Base-by-base conservation (phyloP, 2,329 filamentous ascomycete genomes). In the Blastomyces silverae region DNA sequence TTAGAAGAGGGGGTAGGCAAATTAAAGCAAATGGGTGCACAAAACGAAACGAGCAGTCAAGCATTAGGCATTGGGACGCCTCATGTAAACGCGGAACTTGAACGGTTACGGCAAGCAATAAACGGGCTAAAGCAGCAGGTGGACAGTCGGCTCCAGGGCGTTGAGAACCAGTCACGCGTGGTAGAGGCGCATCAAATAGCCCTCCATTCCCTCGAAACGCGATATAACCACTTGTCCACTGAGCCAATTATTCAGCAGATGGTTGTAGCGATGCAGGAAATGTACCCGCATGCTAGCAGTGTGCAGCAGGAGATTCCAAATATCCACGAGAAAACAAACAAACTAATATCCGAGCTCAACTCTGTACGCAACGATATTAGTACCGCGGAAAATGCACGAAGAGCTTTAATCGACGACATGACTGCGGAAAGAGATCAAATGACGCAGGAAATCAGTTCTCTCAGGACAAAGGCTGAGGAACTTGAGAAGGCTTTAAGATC, bases 181-280 rank as follows among this genome's bases (percentile, higher is more conserved):
- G 3, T 50, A 25, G 44, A 52, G 20, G 59, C 22, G 6, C 56
- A 57, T 60, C 66, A 34, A 56, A 67, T 3, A 70, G 69, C n/a
- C 46, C 50, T 77, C 28, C 70, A 72, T 39, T 78, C 76, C 0
- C 68, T 87, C 8, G 79, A 83, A 69, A 64, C 66, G 0, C 83
- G 82, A 66, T 84, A 79, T 66, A 80, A 79, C 64, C 84, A 82
- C 67, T 71, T 87, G 8, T 71, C 71, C 22, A 78, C 77, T 0
- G 74, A 75, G 13, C 68, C 73, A 2, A 61, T 80, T 22, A 73
- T 74, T 1, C 71, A 70, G n/a, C 68, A 72, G 17, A 77, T 78
- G 69, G 61, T 76, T 28, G 67, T 63, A 25, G 70, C 71, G 2
- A 73, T 79, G 67, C 72, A 73, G 44, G 72, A 76, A 61, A 72